These are phyloP conservation scores for Cystobasidium slooffiae DNA, from an alignment of 1,284 basidiomycete genomes.

Conservation along the genomic window DNA sequence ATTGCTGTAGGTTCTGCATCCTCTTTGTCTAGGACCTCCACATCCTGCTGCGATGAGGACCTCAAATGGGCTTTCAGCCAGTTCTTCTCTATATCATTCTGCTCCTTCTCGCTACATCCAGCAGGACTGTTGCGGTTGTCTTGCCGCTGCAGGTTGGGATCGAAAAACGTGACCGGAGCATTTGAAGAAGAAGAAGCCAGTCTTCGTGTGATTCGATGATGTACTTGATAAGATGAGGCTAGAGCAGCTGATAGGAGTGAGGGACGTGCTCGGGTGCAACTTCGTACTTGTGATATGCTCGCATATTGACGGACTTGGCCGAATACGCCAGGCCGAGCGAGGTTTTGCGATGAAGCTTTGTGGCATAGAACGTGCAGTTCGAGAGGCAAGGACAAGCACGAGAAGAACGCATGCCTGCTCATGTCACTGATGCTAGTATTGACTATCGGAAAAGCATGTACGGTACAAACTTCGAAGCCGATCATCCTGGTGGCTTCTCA, in stretches of 20 bases:
- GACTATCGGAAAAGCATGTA: background rate
- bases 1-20: background rate
- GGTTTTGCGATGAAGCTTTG: background rate
- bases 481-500: no score
- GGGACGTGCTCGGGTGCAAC: no score
- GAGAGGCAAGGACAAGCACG: background rate
- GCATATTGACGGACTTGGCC: no score
- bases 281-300: no score
- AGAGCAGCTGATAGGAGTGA: no score
- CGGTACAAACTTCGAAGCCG: no score
- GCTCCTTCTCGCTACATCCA: background rate
- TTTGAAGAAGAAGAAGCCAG: background rate
- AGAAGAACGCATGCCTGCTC: background rate
- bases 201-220: background rate
- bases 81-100: conserved; percentile 26
- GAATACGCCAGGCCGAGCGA: background rate
- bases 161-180: conserved; percentile 22
- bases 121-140: background rate
- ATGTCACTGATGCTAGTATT: background rate
- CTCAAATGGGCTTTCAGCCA: conserved; percentile 26
- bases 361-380: background rate
- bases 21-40: background rate
- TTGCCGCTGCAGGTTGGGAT: background rate
- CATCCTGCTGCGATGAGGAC: background rate
- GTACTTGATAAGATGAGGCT: no score